phyloP scores from a whole-genome alignment of 805 yeast genomes.

The Debaryomyces prosopidis region DNA sequence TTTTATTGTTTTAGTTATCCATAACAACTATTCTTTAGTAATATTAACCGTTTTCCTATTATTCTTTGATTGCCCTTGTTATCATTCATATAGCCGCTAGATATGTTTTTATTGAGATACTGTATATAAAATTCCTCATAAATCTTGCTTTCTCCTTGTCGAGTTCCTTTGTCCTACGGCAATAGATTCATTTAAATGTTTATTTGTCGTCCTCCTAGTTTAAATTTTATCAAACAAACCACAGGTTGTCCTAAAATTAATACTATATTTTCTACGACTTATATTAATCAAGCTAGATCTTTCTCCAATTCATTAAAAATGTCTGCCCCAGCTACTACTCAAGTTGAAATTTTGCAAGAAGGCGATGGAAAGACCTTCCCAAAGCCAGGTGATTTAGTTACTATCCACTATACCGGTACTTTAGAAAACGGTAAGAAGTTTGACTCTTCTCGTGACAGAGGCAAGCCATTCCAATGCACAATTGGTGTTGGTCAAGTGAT shows the following conservation, averaged over 20 bases:
- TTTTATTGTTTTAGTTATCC: background rate
- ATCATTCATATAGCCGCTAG: no score
- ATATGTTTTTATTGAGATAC: background rate
- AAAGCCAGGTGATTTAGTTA: constrained; percentile 79
- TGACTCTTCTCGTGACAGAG: constrained; percentile 94
- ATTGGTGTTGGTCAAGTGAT: constrained; percentile 97
- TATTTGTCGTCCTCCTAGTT: background rate
- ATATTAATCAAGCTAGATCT: background rate
- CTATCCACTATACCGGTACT: constrained; percentile 95
- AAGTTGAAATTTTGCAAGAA: constrained; percentile 44
- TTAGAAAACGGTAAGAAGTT: constrained; percentile 94
- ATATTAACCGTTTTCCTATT: no score
- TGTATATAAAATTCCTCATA: background rate
- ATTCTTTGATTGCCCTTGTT: no score
- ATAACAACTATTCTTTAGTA: no score
- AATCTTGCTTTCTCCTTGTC: background rate
- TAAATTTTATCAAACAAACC: constrained; percentile 1
- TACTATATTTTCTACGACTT: background rate
- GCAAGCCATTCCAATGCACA: constrained; percentile 89
- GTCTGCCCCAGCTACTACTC: constrained; percentile 43
- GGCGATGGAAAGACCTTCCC: constrained; percentile 92
- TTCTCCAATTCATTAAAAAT: constrained; percentile 13
- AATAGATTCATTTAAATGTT: constrained; percentile 2
- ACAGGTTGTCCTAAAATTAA: background rate
- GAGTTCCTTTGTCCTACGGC: background rate